Percentiles rank a stretch among this genome's conserved stretches.
Evolutionary conservation across 768 basidiomycete species (phyloP).

Genomic region (Ramaria sp.): DNA sequence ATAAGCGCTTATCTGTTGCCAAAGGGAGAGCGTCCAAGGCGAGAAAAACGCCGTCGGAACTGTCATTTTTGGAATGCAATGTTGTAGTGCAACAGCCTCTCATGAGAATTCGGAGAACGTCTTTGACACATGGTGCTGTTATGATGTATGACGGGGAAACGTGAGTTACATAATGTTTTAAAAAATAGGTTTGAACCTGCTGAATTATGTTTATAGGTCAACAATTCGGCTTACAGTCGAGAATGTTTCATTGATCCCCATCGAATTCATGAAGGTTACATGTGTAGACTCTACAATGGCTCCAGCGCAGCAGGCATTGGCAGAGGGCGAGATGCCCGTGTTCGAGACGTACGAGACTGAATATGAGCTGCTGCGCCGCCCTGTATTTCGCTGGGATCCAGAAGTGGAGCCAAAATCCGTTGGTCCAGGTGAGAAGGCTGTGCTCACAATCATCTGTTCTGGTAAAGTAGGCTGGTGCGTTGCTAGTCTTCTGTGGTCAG

Average conservation of each 20-base stretch:
- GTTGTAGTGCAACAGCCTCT: slow-evolving; percentile 85
- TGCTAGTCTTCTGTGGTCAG: slow-evolving; percentile 2
- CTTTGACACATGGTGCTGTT: slow-evolving; percentile 85
- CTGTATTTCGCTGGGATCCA: slow-evolving; percentile 67
- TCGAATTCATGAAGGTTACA: slow-evolving; percentile 77
- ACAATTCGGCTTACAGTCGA: slow-evolving; percentile 79
- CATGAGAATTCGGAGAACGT: slow-evolving; percentile 75
- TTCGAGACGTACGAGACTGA: slow-evolving; percentile 90
- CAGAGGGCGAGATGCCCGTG: slow-evolving; percentile 71
- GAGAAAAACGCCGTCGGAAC: slow-evolving; percentile 18
- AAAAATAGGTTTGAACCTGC: neutral
- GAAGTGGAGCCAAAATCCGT: slow-evolving; percentile 38
- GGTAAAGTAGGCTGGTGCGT: slow-evolving; percentile 91
- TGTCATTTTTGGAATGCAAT: slow-evolving; percentile 64
- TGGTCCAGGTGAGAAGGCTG: slow-evolving; percentile 57
- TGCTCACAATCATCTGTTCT: slow-evolving; percentile 60
- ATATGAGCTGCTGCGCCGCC: slow-evolving; percentile 62
- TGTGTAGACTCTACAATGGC: slow-evolving; percentile 88
- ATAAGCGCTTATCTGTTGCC: slow-evolving; percentile 26
- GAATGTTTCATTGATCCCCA: slow-evolving; percentile 72
- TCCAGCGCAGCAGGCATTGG: slow-evolving; percentile 63
- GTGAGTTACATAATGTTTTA: slow-evolving; percentile 33
- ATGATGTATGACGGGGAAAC: slow-evolving; percentile 95
- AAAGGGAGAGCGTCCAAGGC: slow-evolving; percentile 14
- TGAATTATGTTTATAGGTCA: slow-evolving; percentile 40